These are phyloP conservation scores for Pharnaceum exiguum DNA, from an alignment of 148 eudicot species.

Conservation along the genomic window DNA sequence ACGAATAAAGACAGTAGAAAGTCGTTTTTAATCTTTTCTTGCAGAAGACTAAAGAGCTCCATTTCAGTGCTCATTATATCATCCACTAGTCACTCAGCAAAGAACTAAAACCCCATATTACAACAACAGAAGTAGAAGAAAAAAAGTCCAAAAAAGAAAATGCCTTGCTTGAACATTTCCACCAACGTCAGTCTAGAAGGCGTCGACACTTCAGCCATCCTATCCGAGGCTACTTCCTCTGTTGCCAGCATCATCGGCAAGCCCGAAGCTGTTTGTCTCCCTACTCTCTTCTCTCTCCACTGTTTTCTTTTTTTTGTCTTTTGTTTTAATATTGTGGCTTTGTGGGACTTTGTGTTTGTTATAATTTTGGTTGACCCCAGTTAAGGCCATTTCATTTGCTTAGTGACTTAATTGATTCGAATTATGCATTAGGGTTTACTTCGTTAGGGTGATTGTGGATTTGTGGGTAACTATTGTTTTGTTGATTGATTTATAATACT, in stretches of 20 bases:
- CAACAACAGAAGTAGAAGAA: too few species aligned
- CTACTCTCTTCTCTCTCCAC: constrained; percentile 13
- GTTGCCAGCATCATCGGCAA: constrained; percentile 75
- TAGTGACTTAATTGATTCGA: too few species aligned
- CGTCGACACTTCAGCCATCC: constrained; percentile 74
- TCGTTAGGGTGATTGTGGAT: too few species aligned
- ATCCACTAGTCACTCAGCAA: too few species aligned
- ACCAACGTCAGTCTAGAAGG: constrained; percentile 84
- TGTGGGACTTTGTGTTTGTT: not conserved
- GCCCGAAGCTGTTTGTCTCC: constrained; percentile 47
- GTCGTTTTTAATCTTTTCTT: too few species aligned
- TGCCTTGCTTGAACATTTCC: constrained; percentile 87
- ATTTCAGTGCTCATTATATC: too few species aligned
- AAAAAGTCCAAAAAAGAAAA: constrained; percentile 4
- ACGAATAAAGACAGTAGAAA: too few species aligned
- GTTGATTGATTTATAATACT: too few species aligned
- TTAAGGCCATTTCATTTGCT: not conserved
- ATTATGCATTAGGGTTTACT: too few species aligned
- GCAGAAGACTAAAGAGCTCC: too few species aligned
- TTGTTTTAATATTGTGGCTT: not conserved
- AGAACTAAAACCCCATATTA: too few species aligned
- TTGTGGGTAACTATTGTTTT: too few species aligned
- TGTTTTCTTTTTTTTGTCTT: not conserved
- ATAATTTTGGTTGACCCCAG: not conserved
- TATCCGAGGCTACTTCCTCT: constrained; percentile 76